Conservation (phyloP, 108 stramenopile species). For the Phaeodactylum tricornutum region DNA sequence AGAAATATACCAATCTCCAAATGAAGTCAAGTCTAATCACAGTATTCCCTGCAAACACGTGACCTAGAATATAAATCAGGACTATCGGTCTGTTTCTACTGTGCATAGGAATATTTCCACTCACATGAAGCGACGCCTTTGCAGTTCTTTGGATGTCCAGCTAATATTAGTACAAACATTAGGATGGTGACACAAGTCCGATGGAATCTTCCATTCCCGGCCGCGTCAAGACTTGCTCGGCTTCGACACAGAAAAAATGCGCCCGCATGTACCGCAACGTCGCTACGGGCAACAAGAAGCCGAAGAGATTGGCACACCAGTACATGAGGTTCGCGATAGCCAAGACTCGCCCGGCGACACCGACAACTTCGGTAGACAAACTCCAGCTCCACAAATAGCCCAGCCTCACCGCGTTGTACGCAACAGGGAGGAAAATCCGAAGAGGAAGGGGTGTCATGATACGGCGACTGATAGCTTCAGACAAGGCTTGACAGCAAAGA, state of each 20-base stretch:
- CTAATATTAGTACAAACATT: too few relatives aligned
- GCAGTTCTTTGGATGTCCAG: too few relatives aligned
- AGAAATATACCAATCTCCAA: too few relatives aligned
- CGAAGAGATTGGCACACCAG: constrained; percentile 53
- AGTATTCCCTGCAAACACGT: too few relatives aligned
- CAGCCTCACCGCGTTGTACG: constrained; percentile 48
- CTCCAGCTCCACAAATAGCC: constrained; percentile 50
- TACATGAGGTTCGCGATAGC: constrained; percentile 47
- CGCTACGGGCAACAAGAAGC: constrained; percentile 67
- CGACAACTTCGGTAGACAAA: constrained; percentile 11
- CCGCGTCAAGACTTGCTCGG: constrained; percentile 48
- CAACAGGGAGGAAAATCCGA: constrained; percentile 54
- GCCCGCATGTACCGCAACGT: constrained; percentile 52
- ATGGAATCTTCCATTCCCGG: constrained; percentile 49
- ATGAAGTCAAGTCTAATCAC: too few relatives aligned
- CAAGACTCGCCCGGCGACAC: constrained; percentile 20
- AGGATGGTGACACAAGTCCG: too few relatives aligned
- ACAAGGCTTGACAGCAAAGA: constrained; percentile 51
- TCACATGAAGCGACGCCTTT: too few relatives aligned
- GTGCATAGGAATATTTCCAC: too few relatives aligned
- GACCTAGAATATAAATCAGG: too few relatives aligned
- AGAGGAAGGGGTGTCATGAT: constrained; percentile 46
- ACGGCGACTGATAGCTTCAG: constrained; percentile 31
- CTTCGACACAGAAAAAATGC: constrained; percentile 70
- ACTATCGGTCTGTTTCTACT: too few relatives aligned